Evolutionary conservation across 1,284 basidiomycete genomes (phyloP), one percentile per base, ranked within the genome.

Genomic region (Naganishia albida): DNA sequence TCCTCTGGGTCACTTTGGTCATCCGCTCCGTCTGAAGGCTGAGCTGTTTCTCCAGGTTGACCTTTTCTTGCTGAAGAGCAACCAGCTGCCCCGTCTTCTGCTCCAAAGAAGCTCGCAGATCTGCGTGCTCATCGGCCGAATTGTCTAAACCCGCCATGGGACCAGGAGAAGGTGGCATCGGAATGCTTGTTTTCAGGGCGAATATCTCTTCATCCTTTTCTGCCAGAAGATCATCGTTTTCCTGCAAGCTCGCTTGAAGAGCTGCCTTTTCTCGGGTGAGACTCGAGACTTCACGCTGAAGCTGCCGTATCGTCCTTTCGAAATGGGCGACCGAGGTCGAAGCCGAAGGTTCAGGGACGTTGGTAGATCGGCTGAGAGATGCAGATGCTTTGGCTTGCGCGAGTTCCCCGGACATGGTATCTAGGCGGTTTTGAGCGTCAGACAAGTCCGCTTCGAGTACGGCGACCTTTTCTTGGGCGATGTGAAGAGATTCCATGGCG

Each of bases 181-280:
- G 67, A 20, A 67, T 62, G 20, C 53, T 59, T 7, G 64, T 48
- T 25, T 51, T 52, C 30, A 68, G 59, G 6, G 30, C 38, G 18
- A 65, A 49, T 53, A 68, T 68, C 34, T 68, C 64, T 34, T 56
- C 50, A 10, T 65, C 63, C 40, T 64, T 68, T 25, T 44, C 44
- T 23, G 59, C 64, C 16, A 68, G 26, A 20, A 65, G 53, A 13
- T 68, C 63, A 25, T 68, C 64, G 50, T 54, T 68, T 28, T 68
- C 56, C 16, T 65, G 59, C 8, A 68, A 34, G 49, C 57, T 51
- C 4, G 51, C 51, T 34, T 65, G 52, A 10, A 65, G 34, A n/a
- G 67, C 56, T 10, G 44, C 63, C 42, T 65, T 67, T 40, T 63
- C 67, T 18, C 57, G 50, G 0, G 49, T 59, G 13, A 67, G 30